Conservation (phyloP, 2,329 filamentous ascomycete genomes). For the Penicillium sp. region DNA sequence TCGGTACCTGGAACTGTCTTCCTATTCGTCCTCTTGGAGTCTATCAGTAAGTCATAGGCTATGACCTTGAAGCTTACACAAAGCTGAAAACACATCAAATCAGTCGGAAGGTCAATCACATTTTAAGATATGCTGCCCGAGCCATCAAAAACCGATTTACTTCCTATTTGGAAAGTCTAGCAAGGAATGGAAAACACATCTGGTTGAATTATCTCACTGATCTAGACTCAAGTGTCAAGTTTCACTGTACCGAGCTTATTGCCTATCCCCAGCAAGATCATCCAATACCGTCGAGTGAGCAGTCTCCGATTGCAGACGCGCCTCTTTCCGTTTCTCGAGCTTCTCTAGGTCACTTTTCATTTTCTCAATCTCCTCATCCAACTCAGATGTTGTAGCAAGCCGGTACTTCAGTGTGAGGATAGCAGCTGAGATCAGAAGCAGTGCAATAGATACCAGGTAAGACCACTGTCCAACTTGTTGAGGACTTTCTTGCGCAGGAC, state of each 20-base stretch:
- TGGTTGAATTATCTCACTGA: too few species aligned
- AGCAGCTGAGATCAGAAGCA: constrained; percentile 32
- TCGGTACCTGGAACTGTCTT: too few species aligned
- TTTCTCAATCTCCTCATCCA: constrained; percentile 31
- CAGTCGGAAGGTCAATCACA: too few species aligned
- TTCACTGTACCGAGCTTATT: neutral
- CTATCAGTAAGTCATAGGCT: too few species aligned
- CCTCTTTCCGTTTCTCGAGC: constrained; percentile 15
- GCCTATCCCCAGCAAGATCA: neutral
- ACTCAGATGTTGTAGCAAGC: constrained; percentile 29
- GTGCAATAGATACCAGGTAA: constrained; percentile 27
- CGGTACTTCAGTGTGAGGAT: constrained; percentile 30
- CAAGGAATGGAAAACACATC: too few species aligned
- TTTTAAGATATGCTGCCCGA: too few species aligned
- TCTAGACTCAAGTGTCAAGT: too few species aligned
- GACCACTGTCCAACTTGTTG: constrained; percentile 38
- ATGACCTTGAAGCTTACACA: too few species aligned
- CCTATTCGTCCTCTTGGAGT: too few species aligned
- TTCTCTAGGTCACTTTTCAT: constrained; percentile 18
- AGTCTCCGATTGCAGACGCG: neutral
- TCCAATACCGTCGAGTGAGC: neutral
- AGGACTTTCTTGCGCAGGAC: constrained; percentile 29
- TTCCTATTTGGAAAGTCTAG: too few species aligned
- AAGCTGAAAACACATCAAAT: too few species aligned
- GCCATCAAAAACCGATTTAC: too few species aligned